These are phyloP conservation scores for Sisymbrium altissimum DNA, from an alignment of 345 rosid genomes.

Conservation along the genomic window DNA sequence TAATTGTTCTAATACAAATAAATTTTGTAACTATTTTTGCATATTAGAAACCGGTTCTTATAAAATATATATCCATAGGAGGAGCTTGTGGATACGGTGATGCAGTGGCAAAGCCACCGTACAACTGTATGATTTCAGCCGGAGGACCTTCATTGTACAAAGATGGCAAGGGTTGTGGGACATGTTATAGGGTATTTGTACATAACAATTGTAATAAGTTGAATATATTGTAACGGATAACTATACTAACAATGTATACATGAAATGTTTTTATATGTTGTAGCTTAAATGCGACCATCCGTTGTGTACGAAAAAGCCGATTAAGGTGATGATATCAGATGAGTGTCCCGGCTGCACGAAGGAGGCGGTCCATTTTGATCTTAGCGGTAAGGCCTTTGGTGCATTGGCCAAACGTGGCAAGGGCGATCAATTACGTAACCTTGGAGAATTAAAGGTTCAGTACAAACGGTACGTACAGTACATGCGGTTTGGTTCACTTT, in stretches of 20 bases:
- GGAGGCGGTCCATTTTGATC: slow-evolving; percentile 58
- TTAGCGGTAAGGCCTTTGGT: slow-evolving; percentile 79
- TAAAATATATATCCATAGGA: slow-evolving; percentile 33
- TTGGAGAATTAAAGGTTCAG: slow-evolving; percentile 51
- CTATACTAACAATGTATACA: neutral
- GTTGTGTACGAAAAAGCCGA: slow-evolving; percentile 57
- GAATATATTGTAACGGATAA: neutral
- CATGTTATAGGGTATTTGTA: slow-evolving; percentile 58
- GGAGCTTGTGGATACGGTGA: slow-evolving; percentile 67
- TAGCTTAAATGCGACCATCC: slow-evolving; percentile 40
- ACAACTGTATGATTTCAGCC: slow-evolving; percentile 53
- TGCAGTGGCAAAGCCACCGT: slow-evolving; percentile 45
- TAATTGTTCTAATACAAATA: neutral
- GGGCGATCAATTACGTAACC: slow-evolving; percentile 56
- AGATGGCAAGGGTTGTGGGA: slow-evolving; percentile 69
- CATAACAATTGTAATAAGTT: neutral
- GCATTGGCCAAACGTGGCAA: slow-evolving; percentile 58
- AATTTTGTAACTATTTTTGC: neutral
- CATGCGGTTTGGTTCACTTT: neutral
- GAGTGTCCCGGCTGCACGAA: slow-evolving; percentile 60
- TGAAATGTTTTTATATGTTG: neutral
- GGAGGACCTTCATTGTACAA: slow-evolving; percentile 58
- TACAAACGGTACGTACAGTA: slow-evolving; percentile 46
- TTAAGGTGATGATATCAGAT: slow-evolving; percentile 61
- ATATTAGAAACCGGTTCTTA: neutral